Conservation (phyloP, 768 basidiomycete genomes). For the Agrocybe praecox region DNA sequence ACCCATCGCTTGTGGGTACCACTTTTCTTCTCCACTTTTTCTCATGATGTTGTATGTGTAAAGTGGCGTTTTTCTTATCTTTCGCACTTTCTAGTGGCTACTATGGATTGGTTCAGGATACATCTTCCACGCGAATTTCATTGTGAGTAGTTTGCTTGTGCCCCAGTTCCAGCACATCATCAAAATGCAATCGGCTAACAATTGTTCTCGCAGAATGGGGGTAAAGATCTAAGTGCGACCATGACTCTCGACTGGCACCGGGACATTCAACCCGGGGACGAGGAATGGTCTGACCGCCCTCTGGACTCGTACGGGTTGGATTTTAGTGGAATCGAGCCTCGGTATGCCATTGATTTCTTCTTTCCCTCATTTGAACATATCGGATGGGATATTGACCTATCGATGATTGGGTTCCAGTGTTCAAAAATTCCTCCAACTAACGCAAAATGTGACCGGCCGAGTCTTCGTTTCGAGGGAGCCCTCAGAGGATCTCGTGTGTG, state of each 20-base stretch:
- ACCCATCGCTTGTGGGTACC: constrained; percentile 29
- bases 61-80: not conserved
- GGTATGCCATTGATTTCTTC: constrained; percentile 20
- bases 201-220: constrained; percentile 20
- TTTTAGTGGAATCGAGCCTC: constrained; percentile 33
- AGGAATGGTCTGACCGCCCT: constrained; percentile 32
- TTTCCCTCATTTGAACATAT: not conserved
- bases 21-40: not conserved
- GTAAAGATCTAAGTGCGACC: constrained; percentile 24
- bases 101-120: constrained; percentile 29
- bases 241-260: constrained; percentile 22
- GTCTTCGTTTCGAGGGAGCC: constrained; percentile 28
- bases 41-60: not conserved
- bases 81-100: constrained; percentile 2
- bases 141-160: constrained; percentile 8
- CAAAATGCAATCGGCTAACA: not conserved
- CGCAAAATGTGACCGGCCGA: constrained; percentile 27
- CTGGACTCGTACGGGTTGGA: constrained; percentile 31
- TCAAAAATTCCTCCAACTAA: constrained; percentile 35
- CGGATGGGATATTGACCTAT: not conserved
- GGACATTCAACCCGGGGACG: constrained; percentile 21
- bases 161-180: not conserved
- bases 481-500: constrained; percentile 48
- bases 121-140: constrained; percentile 20
- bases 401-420: constrained; percentile 18